Base-by-base conservation (phyloP, 1,284 basidiomycete species). In the Melampsora americana region DNA sequence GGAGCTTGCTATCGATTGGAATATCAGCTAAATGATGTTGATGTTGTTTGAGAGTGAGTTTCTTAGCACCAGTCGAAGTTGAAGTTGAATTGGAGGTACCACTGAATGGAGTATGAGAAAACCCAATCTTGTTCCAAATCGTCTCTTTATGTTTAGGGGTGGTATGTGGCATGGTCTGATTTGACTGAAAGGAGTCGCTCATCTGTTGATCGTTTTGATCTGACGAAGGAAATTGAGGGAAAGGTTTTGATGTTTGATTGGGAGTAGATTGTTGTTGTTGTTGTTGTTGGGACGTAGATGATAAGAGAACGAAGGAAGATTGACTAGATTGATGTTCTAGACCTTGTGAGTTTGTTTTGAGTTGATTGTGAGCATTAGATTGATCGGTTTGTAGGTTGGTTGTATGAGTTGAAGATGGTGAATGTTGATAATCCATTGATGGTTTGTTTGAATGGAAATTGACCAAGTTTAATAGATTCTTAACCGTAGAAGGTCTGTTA, bases 91-190 rank as follows among this genome's bases (percentile, higher is more conserved):
- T n/a, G n/a, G n/a, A n/a, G n/a, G 35, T 35, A 35, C 35, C 35
- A 26, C 50, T 14, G 23, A 53, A 53, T 66, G 64, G 14, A n/a
- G 23, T 66, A 7, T 35, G 12, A 44, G 9, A 32, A 28, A 66
- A 66, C 0, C 64, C 64, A 23, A 66, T 66, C 42, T 32, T 23
- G 35, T 66, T 66, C 64, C 64, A 66, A 32, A 66, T 66, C 20
- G 64, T 66, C 42, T 66, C 64, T 32, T 39, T 66, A 4, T 32
- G 26, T 14, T 66, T 66, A n/a, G 50, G 50, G 20, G 50, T 48
- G 14, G 46, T 53, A 26, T 20, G 50, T 12, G 50, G 50, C 50
- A 26, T 53, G 18, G 50, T 53, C 20, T 20, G 50, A 53, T 53
- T 53, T 26, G 50, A 53, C 50, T 20, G 18, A 53, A 53, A 53